Evolutionary conservation across 2,329 filamentous ascomycete species (phyloP).

Genomic region (Basipetospora sp.): DNA sequence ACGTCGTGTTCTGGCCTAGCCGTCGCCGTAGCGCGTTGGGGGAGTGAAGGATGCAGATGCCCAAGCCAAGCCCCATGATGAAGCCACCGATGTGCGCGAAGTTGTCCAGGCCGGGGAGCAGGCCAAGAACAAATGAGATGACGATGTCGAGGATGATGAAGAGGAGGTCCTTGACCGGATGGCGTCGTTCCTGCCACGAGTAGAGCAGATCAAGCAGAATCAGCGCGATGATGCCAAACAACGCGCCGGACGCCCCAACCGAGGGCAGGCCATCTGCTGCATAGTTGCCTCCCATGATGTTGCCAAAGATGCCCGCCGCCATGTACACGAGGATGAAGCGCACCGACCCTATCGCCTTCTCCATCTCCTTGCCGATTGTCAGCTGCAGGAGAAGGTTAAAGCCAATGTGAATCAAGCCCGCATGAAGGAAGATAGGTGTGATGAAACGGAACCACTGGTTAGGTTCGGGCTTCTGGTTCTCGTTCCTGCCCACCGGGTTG

Average conservation of each 20-base stretch:
- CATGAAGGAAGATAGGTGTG: constrained; percentile 85
- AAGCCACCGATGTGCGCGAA: constrained; percentile 96
- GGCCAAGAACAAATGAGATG: constrained; percentile 81
- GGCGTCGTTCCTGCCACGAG: constrained; percentile 68
- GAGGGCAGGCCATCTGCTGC: constrained; percentile 69
- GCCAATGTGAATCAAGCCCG: constrained; percentile 81
- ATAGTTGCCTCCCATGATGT: constrained; percentile 88
- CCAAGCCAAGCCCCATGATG: constrained; percentile 75
- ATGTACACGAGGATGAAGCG: constrained; percentile 86
- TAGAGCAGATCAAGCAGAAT: constrained; percentile 82
- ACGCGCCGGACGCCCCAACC: constrained; percentile 72
- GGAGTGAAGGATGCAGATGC: constrained; percentile 76
- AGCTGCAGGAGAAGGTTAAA: constrained; percentile 91
- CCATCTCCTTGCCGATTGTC: constrained; percentile 83
- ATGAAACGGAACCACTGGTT: constrained; percentile 98
- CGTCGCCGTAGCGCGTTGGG: constrained; percentile 64
- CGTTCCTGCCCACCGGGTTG: constrained; percentile 38
- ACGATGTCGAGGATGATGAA: constrained; percentile 75
- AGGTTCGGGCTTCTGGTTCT: constrained; percentile 44
- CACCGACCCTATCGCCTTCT: constrained; percentile 72
- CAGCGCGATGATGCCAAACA: constrained; percentile 86
- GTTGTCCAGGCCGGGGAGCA: constrained; percentile 88
- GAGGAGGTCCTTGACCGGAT: constrained; percentile 68
- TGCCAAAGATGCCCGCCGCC: constrained; percentile 83
- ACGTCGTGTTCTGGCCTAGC: constrained; percentile 57